These are phyloP conservation scores for Inga oerstediana DNA, from an alignment of 306 rosid species.

Conservation along the genomic window DNA sequence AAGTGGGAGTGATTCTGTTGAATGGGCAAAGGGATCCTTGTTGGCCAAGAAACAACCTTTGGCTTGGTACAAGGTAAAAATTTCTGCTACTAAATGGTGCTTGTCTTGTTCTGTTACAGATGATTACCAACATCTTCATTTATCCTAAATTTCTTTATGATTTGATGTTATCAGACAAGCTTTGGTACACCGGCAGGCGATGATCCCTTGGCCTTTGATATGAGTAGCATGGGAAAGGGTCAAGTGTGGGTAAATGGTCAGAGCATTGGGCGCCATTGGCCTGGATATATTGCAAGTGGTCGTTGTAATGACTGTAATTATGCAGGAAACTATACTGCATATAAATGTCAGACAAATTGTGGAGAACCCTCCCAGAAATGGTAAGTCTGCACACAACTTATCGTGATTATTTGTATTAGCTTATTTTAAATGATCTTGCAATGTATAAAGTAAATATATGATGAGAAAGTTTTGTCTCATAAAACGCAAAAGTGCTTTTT, in stretches of 20 bases:
- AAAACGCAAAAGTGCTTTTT: no score
- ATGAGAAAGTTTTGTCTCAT: no score
- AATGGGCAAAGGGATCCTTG: constrained; percentile 73
- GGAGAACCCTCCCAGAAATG: constrained; percentile 93
- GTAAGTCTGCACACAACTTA: constrained; percentile 47
- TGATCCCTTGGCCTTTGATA: constrained; percentile 86
- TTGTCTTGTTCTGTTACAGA: neutral
- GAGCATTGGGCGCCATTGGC: constrained; percentile 95
- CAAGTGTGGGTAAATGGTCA: constrained; percentile 88
- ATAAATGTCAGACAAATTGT: constrained; percentile 68
- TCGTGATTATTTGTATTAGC: neutral
- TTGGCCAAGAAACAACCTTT: constrained; percentile 68
- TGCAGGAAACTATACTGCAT: constrained; percentile 73
- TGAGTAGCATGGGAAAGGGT: constrained; percentile 96
- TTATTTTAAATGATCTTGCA: no score
- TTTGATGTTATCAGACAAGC: constrained; percentile 55
- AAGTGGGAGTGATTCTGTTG: constrained; percentile 80
- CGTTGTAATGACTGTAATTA: constrained; percentile 67
- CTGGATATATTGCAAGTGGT: constrained; percentile 69
- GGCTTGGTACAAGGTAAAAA: constrained; percentile 92
- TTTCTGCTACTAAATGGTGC: constrained; percentile 17
- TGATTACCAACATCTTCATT: constrained; percentile 15
- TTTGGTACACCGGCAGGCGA: constrained; percentile 73
- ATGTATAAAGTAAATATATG: no score
- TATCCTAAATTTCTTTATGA: constrained; percentile 8